Evolutionary conservation across 2,329 filamentous ascomycete genomes (phyloP).

Genomic region (Diaporthe aspalathi): DNA sequence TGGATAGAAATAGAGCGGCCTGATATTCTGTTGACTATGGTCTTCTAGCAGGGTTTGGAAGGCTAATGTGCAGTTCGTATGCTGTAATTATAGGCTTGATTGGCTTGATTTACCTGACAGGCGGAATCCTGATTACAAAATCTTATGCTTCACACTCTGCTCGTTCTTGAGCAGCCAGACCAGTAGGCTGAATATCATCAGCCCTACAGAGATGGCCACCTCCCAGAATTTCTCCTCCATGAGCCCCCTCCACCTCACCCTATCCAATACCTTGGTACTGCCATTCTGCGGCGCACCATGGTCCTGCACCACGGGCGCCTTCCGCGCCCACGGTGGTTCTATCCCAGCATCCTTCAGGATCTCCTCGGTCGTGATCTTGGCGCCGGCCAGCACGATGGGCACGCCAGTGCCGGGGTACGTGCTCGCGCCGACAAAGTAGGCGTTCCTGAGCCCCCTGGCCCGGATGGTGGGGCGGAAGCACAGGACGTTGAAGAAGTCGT

Average conservation of each 20-base stretch:
- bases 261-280: constrained; percentile 35
- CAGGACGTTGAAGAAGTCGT: constrained; percentile 80
- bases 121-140: not conserved
- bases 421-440: constrained; percentile 80
- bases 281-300: constrained; percentile 41
- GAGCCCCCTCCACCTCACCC: constrained; percentile 29
- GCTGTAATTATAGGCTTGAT: not conserved
- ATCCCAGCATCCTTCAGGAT: constrained; percentile 51
- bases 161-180: constrained; percentile 1
- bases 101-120: not conserved
- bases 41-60: too few species aligned
- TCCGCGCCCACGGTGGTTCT: constrained; percentile 46
- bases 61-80: not conserved
- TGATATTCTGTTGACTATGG: not conserved
- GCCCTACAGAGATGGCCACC: not conserved
- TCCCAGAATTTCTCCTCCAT: constrained; percentile 29
- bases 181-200: constrained; percentile 1
- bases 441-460: constrained; percentile 59
- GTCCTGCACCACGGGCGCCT: constrained; percentile 41
- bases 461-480: constrained; percentile 72
- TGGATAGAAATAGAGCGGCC: not conserved
- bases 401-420: constrained; percentile 83
- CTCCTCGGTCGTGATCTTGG: constrained; percentile 66
- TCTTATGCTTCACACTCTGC: not conserved
- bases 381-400: constrained; percentile 77